phyloP scores from a whole-genome alignment of 345 rosid genomes.

The Cardamine resedifolia region DNA sequence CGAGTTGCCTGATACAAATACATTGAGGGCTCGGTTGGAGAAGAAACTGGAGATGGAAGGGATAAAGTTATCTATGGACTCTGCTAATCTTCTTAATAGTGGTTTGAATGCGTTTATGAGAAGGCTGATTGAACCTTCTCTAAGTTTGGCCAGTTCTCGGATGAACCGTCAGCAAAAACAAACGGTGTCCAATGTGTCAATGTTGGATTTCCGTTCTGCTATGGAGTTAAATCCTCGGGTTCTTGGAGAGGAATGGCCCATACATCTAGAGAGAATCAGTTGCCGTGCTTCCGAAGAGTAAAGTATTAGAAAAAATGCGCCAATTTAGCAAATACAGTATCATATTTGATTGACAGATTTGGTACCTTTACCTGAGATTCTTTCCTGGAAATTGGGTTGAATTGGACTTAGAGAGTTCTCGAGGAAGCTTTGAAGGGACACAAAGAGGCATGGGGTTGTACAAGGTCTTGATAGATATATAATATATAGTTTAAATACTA shows the following conservation, averaged over 20 bases:
- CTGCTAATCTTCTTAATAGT: constrained; percentile 67
- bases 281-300: constrained; percentile 45
- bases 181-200: constrained; percentile 41
- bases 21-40: constrained; percentile 59
- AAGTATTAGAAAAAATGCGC: constrained; percentile 23
- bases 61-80: constrained; percentile 47
- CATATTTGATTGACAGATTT: constrained; percentile 23
- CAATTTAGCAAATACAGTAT: constrained; percentile 1
- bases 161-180: constrained; percentile 21
- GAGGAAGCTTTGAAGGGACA: constrained; percentile 27
- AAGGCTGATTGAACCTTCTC: constrained; percentile 68
- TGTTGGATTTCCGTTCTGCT: constrained; percentile 63
- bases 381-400: constrained; percentile 32
- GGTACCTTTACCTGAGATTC: constrained; percentile 15
- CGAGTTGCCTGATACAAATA: constrained; percentile 67
- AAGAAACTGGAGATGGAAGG: constrained; percentile 65
- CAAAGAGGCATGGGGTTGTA: constrained; percentile 26
- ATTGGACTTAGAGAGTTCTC: constrained; percentile 17
- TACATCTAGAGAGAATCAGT: constrained; percentile 65
- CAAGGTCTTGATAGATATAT: constrained; percentile 31
- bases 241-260: constrained; percentile 76
- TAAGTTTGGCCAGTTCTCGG: constrained; percentile 55
- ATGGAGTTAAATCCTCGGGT: constrained; percentile 68
- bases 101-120: constrained; percentile 65
- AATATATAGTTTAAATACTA: constrained; percentile 19